Evolutionary conservation across 441 rosid species (phyloP).

Genomic region (Daphne laureola): DNA sequence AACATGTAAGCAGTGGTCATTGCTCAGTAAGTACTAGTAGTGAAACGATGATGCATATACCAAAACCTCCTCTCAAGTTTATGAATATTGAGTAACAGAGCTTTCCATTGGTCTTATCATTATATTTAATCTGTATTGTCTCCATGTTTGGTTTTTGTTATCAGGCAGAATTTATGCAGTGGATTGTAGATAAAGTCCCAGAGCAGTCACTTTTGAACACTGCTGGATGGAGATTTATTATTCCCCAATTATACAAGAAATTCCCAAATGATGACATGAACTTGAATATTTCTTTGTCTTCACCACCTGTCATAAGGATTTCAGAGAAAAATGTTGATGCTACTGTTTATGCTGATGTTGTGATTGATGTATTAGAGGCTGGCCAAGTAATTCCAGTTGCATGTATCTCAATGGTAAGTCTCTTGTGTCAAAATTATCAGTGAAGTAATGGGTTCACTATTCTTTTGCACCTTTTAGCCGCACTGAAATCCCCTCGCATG

Average conservation of each 20-base stretch:
- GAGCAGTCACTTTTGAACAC: conserved; percentile 82
- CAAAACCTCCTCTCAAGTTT: conserved; percentile 1
- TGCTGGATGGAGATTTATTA: conserved; percentile 77
- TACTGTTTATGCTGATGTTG: conserved; percentile 53
- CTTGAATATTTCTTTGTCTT: conserved; percentile 65
- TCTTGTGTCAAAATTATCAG: not conserved
- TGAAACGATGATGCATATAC: no score
- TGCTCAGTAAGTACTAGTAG: no score
- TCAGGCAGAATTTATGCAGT: conserved; percentile 83
- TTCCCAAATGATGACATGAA: conserved; percentile 83
- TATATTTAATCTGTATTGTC: not conserved
- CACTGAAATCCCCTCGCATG: no score
- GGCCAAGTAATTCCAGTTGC: conserved; percentile 74
- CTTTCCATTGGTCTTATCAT: conserved; percentile 11
- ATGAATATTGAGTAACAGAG: not conserved
- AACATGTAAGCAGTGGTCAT: no score
- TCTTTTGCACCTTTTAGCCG: no score
- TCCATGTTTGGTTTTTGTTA: conserved; percentile 5
- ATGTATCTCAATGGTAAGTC: conserved; percentile 78
- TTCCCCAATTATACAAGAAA: conserved; percentile 81
- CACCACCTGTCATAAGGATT: conserved; percentile 65
- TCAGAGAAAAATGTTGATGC: conserved; percentile 58
- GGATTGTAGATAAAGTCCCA: conserved; percentile 83
- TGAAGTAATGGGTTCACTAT: no score
- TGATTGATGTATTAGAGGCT: conserved; percentile 61